These are phyloP conservation scores for Arachnomyces sp. DNA, from an alignment of 2,329 filamentous ascomycete species.

Conservation along the genomic window DNA sequence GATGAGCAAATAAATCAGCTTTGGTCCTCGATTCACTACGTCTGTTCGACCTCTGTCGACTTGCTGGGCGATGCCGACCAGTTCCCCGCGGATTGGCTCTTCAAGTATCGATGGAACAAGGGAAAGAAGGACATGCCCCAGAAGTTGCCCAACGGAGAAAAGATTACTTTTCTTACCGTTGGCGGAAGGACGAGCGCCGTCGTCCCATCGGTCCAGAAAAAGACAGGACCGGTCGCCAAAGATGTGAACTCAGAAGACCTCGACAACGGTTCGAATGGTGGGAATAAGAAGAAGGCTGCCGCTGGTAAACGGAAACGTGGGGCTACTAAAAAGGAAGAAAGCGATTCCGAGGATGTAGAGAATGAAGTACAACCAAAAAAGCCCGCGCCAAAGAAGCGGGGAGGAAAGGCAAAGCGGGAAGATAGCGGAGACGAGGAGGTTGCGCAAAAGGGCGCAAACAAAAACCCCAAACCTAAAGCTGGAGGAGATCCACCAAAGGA, in stretches of 20 bases:
- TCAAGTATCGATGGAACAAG: constrained; percentile 83
- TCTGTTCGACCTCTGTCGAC: constrained; percentile 74
- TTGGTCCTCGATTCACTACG: constrained; percentile 64
- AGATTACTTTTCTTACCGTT: constrained; percentile 78
- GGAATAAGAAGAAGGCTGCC: constrained; percentile 17
- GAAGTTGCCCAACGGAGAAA: constrained; percentile 72
- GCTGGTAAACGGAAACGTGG: constrained; percentile 4
- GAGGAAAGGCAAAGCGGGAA: constrained; percentile 1
- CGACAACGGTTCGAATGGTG: constrained; percentile 15
- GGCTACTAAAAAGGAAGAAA: constrained; percentile 1
- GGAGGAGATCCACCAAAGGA: not conserved
- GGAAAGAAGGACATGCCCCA: constrained; percentile 64
- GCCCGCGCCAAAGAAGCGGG: not conserved
- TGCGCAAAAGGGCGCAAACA: constrained; percentile 3
- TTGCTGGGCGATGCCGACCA: constrained; percentile 71
- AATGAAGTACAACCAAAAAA: constrained; percentile 1
- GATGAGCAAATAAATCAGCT: constrained; percentile 64
- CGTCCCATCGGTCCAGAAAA: constrained; percentile 79
- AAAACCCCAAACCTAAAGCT: constrained; percentile 3
- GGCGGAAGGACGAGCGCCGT: constrained; percentile 87
- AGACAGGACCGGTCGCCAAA: constrained; percentile 55
- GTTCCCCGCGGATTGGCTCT: constrained; percentile 83
- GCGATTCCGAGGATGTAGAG: constrained; percentile 1
- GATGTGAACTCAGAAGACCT: constrained; percentile 36
- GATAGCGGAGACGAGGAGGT: constrained; percentile 6